Conservation (phyloP, 805 yeast species). For the Yamadazyma laniorum region DNA sequence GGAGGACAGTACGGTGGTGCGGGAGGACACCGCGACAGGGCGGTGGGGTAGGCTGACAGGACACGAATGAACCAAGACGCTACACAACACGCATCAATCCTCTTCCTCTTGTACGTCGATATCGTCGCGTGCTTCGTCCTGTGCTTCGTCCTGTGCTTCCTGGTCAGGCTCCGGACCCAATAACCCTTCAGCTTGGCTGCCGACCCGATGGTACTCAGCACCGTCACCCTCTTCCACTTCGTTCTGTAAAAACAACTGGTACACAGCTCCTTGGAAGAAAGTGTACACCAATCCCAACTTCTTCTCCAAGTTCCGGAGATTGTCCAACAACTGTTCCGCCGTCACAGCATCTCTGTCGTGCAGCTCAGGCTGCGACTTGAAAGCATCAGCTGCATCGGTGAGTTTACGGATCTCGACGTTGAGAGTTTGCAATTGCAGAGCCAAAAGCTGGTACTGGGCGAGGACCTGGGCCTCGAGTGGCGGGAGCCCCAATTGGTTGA, state of each 20-base stretch:
- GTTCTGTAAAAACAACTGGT: conserved; percentile 57
- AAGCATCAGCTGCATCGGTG: conserved; percentile 12
- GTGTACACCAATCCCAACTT: conserved; percentile 66
- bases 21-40: too few relatives aligned
- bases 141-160: not conserved
- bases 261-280: conserved; percentile 67
- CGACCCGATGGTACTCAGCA: not conserved
- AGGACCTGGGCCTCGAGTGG: conserved; percentile 35
- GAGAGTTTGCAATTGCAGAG: conserved; percentile 29
- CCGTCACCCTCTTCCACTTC: conserved; percentile 21
- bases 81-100: too few relatives aligned
- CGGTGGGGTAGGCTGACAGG: too few relatives aligned
- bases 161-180: conserved; percentile 1
- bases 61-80: too few relatives aligned
- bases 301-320: conserved; percentile 58
- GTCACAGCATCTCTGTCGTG: conserved; percentile 13
- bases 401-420: conserved; percentile 32
- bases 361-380: conserved; percentile 6
- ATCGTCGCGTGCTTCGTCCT: not conserved
- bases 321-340: conserved; percentile 39
- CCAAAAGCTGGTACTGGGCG: conserved; percentile 37
- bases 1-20: too few relatives aligned
- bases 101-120: not conserved
- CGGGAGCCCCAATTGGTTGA: conserved; percentile 18
- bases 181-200: too few relatives aligned